Percentiles rank a stretch among this genome's conserved stretches.
Evolutionary conservation across 177 flowering plant genomes (phyloP).

Genomic region (Vitis hybrid): DNA sequence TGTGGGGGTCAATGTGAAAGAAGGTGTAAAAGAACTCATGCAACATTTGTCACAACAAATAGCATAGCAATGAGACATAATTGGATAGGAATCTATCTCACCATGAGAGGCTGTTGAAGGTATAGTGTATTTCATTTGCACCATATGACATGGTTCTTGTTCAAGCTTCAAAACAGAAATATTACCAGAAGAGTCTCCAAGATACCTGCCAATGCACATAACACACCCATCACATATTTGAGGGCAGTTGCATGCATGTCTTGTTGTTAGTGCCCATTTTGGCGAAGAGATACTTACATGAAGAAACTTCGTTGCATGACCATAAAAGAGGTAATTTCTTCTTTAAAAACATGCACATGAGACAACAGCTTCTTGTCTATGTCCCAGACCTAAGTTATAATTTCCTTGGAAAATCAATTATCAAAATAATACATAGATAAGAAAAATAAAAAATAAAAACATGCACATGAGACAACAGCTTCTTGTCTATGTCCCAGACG

Average conservation of each 20-base stretch:
- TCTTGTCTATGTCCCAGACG: too few species aligned
- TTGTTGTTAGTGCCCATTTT: neutral
- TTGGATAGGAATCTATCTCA: conserved; percentile 20
- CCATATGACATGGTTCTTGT: conserved; percentile 40
- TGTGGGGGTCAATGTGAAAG: too few species aligned
- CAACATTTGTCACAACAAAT: neutral
- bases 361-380: conserved; percentile 56
- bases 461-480: too few species aligned
- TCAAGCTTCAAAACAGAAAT: conserved; percentile 68
- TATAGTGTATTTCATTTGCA: conserved; percentile 66
- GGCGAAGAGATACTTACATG: conserved; percentile 50
- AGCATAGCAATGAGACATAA: neutral
- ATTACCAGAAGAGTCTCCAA: conserved; percentile 78
- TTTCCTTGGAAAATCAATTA: conserved; percentile 6
- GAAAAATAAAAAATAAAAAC: neutral
- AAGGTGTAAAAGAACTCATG: neutral
- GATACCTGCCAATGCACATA: conserved; percentile 43
- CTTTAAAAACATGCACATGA: conserved; percentile 45
- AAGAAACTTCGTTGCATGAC: conserved; percentile 50
- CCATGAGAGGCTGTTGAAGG: conserved; percentile 79
- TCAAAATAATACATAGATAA: neutral
- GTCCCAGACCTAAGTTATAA: conserved; percentile 73
- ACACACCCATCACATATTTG: neutral
- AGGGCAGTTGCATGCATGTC: neutral
- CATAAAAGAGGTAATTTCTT: conserved; percentile 65